Evolutionary conservation across 306 rosid genomes (phyloP).

Genomic region (Inga leiocalycina): DNA sequence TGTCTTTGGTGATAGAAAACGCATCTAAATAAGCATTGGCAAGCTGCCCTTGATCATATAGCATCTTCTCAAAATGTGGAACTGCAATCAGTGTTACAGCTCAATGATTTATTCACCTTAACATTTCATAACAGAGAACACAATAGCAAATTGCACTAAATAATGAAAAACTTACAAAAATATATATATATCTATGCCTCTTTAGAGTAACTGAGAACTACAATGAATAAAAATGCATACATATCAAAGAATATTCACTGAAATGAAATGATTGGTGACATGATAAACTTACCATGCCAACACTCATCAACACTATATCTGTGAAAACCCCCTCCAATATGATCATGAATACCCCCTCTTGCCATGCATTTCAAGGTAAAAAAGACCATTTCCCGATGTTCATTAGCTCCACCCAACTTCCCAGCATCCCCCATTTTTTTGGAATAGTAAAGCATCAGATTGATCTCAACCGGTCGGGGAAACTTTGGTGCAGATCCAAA

Average conservation of each 20-base stretch:
- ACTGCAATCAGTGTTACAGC: slow-evolving; percentile 57
- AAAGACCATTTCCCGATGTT: slow-evolving; percentile 58
- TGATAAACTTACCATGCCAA: slow-evolving; percentile 85
- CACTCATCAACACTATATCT: slow-evolving; percentile 97
- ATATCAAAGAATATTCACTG: slow-evolving; percentile 15
- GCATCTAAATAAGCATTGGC: slow-evolving; percentile 79
- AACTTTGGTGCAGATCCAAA: slow-evolving; percentile 96
- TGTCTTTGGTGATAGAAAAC: slow-evolving; percentile 76
- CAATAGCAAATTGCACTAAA: slow-evolving; percentile 19
- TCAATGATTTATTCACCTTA: slow-evolving; percentile 32
- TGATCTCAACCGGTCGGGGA: slow-evolving; percentile 95
- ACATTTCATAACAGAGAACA: slow-evolving; percentile 28
- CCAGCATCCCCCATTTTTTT: slow-evolving; percentile 68
- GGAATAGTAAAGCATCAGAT: slow-evolving; percentile 79
- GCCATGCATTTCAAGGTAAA: slow-evolving; percentile 87
- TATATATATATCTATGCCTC: slow-evolving; percentile 5
- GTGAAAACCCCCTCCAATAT: slow-evolving; percentile 95
- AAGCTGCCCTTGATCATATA: slow-evolving; percentile 95
- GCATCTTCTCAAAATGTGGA: slow-evolving; percentile 99
- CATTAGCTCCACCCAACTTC: slow-evolving; percentile 54
- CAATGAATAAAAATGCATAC: slow-evolving; percentile 14
- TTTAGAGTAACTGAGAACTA: slow-evolving; percentile 22
- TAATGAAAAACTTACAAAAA: slow-evolving; percentile 25
- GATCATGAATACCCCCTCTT: slow-evolving; percentile 92
- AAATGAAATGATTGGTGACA: slow-evolving; percentile 29